These are phyloP conservation scores for Alternaria rosae DNA, from an alignment of 2,329 filamentous ascomycete genomes.

Conservation along the genomic window DNA sequence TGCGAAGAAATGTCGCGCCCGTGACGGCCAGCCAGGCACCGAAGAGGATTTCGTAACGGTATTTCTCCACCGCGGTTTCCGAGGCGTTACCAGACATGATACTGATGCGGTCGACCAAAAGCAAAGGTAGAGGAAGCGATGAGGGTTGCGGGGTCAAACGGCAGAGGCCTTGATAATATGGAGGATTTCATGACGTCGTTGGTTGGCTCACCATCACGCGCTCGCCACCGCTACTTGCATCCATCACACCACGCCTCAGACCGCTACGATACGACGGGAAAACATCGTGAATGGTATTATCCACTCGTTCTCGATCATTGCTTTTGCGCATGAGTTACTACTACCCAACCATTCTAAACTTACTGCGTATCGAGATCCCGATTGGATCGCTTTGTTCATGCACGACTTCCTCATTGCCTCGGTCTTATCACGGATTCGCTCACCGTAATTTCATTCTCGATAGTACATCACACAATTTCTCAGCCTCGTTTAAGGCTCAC, in stretches of 20 bases:
- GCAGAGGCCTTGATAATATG: constrained; percentile 1
- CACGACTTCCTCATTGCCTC: not conserved
- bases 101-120: not conserved
- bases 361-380: not conserved
- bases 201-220: constrained; percentile 15
- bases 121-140: not conserved
- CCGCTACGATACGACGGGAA: not conserved
- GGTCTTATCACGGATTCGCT: not conserved
- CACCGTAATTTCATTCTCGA: not conserved
- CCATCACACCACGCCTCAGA: constrained; percentile 9
- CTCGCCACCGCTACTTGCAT: constrained; percentile 11
- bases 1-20: constrained; percentile 43
- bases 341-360: not conserved
- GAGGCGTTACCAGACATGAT: constrained; percentile 24
- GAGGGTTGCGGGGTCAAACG: not conserved
- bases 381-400: not conserved
- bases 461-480: not conserved
- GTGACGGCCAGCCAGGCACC: constrained; percentile 39
- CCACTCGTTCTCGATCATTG: not conserved
- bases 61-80: constrained; percentile 31
- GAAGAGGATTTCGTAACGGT: constrained; percentile 43
- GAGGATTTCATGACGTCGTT: constrained; percentile 16
- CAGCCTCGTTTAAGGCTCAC: not conserved
- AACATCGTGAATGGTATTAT: not conserved
- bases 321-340: not conserved